Evolutionary conservation across 352 stramenopile genomes (phyloP), one percentile per base, ranked within the genome.

Genomic region (Globisporangium parvum): DNA sequence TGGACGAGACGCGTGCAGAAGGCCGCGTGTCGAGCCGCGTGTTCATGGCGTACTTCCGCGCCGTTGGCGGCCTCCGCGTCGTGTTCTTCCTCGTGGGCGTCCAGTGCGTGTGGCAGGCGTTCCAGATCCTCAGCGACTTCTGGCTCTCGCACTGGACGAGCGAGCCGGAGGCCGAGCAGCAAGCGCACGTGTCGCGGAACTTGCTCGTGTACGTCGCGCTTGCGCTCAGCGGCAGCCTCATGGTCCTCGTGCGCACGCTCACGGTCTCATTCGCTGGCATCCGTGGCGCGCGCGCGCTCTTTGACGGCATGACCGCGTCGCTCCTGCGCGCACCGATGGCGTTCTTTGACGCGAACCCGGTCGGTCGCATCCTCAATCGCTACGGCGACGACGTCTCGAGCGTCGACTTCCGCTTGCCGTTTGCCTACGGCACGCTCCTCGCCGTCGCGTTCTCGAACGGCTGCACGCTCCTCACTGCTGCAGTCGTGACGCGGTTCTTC

Each of bases 261-360:
- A 72, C 73, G 2, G 75, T 89, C 15, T 83, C 77, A 37, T 58
- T 70, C 44, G 67, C 67, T 15, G 82, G 80, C 33, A 68, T 93
- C 45, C 71, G 71, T 11, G 79, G 71, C 52, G 73, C 80, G 9
- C 70, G 75, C 35, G 66, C 69, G 53, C 65, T 98, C 2, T 97
- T 98, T 64, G 67, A 97, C 53, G 66, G 82, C 39, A 71, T 98
- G 42, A 88, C 88, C 23, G 69, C 73, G 10, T 83, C 84, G 24
- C 87, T 98, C 33, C 66, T 98, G 28, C 65, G 76, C 24, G 92
- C 93, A 17, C 91, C 91, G n/a, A 84, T 98, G 63, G 62, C 79
- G 24, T 98, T 98, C 67, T 98, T 98, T 66, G 92, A 98, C 71
- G 90, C 86, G 9, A 97, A 93, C 59, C 89, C 87, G 0, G 55